Conservation (phyloP, 176 grass and related monocot species). For the Miscanthus lutarioriparius region DNA sequence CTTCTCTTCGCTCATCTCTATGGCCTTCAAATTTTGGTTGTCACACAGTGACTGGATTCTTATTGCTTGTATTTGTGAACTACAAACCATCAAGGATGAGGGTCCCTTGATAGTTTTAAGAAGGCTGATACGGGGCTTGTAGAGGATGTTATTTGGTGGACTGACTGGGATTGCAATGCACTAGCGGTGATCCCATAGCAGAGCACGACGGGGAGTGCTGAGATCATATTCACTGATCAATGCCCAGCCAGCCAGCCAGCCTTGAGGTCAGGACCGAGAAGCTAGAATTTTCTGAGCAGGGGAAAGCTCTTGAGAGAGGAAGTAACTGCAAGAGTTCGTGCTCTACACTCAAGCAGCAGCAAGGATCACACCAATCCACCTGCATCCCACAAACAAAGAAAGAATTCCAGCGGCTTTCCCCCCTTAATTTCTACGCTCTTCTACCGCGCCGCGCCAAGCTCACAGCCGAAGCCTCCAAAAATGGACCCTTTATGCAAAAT, state of each 20-base stretch:
- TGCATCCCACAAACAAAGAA: constrained; percentile 17
- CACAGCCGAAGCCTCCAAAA: neutral
- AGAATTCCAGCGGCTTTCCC: neutral
- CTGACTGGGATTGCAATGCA: neutral
- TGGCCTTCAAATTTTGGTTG: neutral
- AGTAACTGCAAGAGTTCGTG: neutral
- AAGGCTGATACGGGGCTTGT: neutral
- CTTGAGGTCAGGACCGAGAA: neutral
- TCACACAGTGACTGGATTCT: neutral
- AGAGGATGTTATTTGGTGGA: neutral
- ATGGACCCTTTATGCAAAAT: constrained; percentile 13
- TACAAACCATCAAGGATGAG: constrained; percentile 15
- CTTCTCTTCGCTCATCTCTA: constrained; percentile 28
- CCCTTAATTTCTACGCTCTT: constrained; percentile 2
- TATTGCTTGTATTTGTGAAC: neutral
- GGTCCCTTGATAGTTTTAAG: constrained; percentile 17
- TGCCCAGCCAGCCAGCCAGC: neutral
- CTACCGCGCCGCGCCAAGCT: constrained; percentile 8
- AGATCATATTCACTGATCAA: constrained; percentile 19
- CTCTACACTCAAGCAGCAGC: constrained; percentile 24
- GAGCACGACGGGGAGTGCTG: neutral
- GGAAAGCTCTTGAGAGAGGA: constrained; percentile 17
- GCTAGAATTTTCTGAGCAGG: constrained; percentile 2
- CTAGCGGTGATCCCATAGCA: neutral
- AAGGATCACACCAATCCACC: constrained; percentile 28